Evolutionary conservation across 345 rosid species (phyloP).

Genomic region (Pseudoturritis turrita): DNA sequence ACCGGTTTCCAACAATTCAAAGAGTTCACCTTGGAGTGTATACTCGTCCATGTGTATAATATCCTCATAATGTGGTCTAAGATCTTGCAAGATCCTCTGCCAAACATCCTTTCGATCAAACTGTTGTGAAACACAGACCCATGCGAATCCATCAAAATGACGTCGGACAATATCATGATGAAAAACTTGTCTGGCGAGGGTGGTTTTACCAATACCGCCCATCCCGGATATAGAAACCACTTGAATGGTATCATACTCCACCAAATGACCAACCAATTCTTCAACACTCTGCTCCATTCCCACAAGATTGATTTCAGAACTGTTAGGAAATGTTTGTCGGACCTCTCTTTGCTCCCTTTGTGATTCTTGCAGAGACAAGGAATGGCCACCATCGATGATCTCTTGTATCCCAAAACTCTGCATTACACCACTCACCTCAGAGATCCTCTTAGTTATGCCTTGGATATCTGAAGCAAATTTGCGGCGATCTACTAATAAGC

Average conservation of each 20-base stretch:
- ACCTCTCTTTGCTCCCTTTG: not conserved
- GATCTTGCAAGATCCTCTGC: slow-evolving; percentile 27
- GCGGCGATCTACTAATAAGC: not conserved
- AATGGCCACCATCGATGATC: not conserved
- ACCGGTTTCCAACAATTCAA: slow-evolving; percentile 9
- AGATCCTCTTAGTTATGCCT: slow-evolving; percentile 28
- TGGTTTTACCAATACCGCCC: slow-evolving; percentile 55
- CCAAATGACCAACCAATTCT: slow-evolving; percentile 20
- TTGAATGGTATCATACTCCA: not conserved
- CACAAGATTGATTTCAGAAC: slow-evolving; percentile 29
- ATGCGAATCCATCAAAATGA: slow-evolving; percentile 32
- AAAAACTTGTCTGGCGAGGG: slow-evolving; percentile 34
- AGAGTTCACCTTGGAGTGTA: slow-evolving; percentile 14
- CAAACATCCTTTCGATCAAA: slow-evolving; percentile 27
- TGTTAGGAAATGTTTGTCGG: slow-evolving; percentile 27
- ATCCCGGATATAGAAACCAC: slow-evolving; percentile 42
- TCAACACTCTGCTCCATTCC: slow-evolving; percentile 34
- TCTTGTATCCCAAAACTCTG: slow-evolving; percentile 25
- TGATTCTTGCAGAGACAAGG: not conserved
- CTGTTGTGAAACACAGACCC: slow-evolving; percentile 40
- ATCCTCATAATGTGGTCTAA: slow-evolving; percentile 19
- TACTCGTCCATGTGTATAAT: slow-evolving; percentile 18
- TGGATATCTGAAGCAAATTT: not conserved
- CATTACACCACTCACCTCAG: slow-evolving; percentile 29
- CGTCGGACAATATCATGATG: slow-evolving; percentile 13